Percentiles rank a stretch among this genome's conserved stretches.
phyloP scores from a whole-genome alignment of 805 yeast species.

The Naumovozyma dairenensis region DNA sequence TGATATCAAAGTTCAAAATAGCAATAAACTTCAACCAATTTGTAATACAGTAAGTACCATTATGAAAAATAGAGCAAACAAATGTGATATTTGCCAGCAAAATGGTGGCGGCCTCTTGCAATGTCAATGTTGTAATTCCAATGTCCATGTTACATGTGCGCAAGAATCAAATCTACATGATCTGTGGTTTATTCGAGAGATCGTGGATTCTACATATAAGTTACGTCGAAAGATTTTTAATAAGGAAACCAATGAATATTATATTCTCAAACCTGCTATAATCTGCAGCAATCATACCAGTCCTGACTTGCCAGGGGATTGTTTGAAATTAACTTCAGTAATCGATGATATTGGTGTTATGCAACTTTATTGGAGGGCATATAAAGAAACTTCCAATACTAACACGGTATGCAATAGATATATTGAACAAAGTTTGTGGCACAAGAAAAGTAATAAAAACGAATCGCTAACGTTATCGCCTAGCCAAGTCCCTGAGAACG shows the following conservation, averaged over 20 bases:
- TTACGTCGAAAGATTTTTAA: background rate
- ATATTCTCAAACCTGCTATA: slow-evolving; percentile 7
- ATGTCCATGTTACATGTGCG: slow-evolving; percentile 24
- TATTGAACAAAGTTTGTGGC: too few relatives aligned
- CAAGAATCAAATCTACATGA: slow-evolving; percentile 9
- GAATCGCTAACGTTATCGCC: too few relatives aligned
- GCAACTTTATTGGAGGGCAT: slow-evolving; percentile 7
- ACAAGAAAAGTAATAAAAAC: too few relatives aligned
- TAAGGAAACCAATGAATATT: background rate
- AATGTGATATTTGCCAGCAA: slow-evolving; percentile 39
- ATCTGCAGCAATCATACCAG: slow-evolving; percentile 6
- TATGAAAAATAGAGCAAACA: slow-evolving; percentile 23
- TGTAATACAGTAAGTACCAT: slow-evolving; percentile 29
- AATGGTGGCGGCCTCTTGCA: slow-evolving; percentile 37
- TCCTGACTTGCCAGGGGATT: background rate
- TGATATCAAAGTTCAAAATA: slow-evolving; percentile 35
- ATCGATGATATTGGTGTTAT: too few relatives aligned
- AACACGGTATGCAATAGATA: slow-evolving; percentile 7
- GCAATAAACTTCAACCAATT: slow-evolving; percentile 38
- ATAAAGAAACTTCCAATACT: slow-evolving; percentile 3
- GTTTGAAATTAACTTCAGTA: too few relatives aligned
- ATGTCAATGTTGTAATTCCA: slow-evolving; percentile 14
- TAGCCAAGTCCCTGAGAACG: background rate
- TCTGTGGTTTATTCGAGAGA: slow-evolving; percentile 8
- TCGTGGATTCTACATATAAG: background rate